These are phyloP conservation scores for Brachypodium distachyon DNA, from an alignment of 202 grass and related monocot genomes.

Conservation along the genomic window DNA sequence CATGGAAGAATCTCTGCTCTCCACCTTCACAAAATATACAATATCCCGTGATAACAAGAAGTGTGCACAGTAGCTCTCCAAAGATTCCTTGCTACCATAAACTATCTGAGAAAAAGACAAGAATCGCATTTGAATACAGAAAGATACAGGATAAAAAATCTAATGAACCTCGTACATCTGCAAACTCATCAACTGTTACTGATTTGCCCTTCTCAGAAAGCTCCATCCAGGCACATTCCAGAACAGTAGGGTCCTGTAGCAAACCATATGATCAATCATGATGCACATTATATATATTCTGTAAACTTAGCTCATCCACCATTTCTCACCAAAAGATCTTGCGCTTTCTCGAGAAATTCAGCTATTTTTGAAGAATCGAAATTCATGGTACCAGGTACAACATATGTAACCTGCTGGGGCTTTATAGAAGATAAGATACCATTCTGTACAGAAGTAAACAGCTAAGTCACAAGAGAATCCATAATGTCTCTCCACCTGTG, in stretches of 20 bases:
- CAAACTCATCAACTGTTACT: slow-evolving; percentile 75
- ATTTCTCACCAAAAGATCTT: slow-evolving; percentile 62
- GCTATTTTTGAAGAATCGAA: slow-evolving; percentile 62
- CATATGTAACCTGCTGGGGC: slow-evolving; percentile 82
- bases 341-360: slow-evolving; percentile 72
- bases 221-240: slow-evolving; percentile 91
- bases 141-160: neutral
- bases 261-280: slow-evolving; percentile 5
- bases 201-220: slow-evolving; percentile 81
- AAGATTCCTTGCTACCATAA: slow-evolving; percentile 69
- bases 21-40: slow-evolving; percentile 72
- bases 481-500: neutral
- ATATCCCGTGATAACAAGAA: slow-evolving; percentile 84
- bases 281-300: neutral
- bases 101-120: slow-evolving; percentile 58
- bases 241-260: slow-evolving; percentile 64
- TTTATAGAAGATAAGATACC: slow-evolving; percentile 76
- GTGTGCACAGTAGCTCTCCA: slow-evolving; percentile 94
- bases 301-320: neutral
- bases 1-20: slow-evolving; percentile 56
- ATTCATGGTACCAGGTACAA: slow-evolving; percentile 73
- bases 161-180: slow-evolving; percentile 51
- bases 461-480: slow-evolving; percentile 11
- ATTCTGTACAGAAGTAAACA: slow-evolving; percentile 45
- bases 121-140: neutral